These are phyloP conservation scores for Piromyces sp. DNA, from an alignment of 192 early-diverging fungal species.

Conservation along the genomic window DNA sequence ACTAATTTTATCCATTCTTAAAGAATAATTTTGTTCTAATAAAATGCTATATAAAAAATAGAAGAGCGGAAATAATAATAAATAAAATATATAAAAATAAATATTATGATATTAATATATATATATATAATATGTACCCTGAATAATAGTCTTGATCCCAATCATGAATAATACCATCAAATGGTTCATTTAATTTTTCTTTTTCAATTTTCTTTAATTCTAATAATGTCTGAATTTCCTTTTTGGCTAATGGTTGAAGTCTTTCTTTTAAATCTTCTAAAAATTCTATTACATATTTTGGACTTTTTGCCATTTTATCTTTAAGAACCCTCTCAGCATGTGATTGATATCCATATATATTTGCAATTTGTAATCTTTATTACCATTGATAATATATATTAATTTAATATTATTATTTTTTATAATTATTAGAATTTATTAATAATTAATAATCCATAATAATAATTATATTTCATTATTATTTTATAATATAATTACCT, in stretches of 20 bases:
- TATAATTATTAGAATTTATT: not conserved
- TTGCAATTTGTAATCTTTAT: slow-evolving; percentile 25
- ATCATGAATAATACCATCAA: slow-evolving; percentile 34
- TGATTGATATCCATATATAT: slow-evolving; percentile 47
- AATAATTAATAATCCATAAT: no score
- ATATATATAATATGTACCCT: no score
- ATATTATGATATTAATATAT: no score
- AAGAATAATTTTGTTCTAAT: slow-evolving; percentile 51
- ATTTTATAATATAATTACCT: no score
- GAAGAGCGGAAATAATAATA: no score
- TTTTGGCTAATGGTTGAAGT: slow-evolving; percentile 32
- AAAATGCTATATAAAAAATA: slow-evolving; percentile 54
- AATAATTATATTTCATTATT: no score
- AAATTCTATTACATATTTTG: slow-evolving; percentile 42
- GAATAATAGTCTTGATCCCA: no score
- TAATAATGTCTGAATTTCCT: slow-evolving; percentile 39
- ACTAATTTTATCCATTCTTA: slow-evolving; percentile 62
- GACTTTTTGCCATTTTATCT: slow-evolving; percentile 64
- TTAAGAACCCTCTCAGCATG: slow-evolving; percentile 61
- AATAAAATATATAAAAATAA: no score
- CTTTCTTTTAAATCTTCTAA: slow-evolving; percentile 36
- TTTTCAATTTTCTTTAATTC: slow-evolving; percentile 41
- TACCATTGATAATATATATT: slow-evolving; percentile 11
- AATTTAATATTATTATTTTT: slow-evolving; percentile 5
- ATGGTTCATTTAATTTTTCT: slow-evolving; percentile 22